These are phyloP conservation scores for Goffeauzyma gilvescens DNA, from an alignment of 768 basidiomycete species.

Conservation along the genomic window DNA sequence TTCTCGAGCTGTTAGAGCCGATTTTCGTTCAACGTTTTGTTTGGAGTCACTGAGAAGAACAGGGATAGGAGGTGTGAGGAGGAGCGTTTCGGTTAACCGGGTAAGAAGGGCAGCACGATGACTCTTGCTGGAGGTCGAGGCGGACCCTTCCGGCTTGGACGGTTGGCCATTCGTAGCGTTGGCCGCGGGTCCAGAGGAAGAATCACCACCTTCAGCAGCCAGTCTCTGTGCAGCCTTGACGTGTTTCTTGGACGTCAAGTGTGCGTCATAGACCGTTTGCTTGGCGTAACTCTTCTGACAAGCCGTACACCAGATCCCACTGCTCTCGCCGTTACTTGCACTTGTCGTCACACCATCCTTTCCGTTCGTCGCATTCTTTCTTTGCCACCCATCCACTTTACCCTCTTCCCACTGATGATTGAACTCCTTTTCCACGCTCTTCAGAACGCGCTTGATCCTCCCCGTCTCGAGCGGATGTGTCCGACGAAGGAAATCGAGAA, in stretches of 20 bases:
- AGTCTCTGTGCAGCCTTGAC: slow-evolving; percentile 70
- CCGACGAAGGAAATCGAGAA: slow-evolving; percentile 66
- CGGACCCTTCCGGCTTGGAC: slow-evolving; percentile 27
- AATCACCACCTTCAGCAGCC: slow-evolving; percentile 25
- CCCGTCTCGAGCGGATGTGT: slow-evolving; percentile 51
- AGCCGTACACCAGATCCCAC: slow-evolving; percentile 78
- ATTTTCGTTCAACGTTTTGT: slow-evolving; percentile 85
- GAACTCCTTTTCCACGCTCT: slow-evolving; percentile 50
- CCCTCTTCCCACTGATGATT: slow-evolving; percentile 58
- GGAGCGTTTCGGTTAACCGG: slow-evolving; percentile 48
- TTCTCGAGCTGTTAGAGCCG: slow-evolving; percentile 92
- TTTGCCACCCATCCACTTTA: slow-evolving; percentile 58
- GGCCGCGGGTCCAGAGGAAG: background rate
- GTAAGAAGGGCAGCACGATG: slow-evolving; percentile 47
- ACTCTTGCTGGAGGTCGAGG: slow-evolving; percentile 32
- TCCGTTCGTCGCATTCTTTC: slow-evolving; percentile 33
- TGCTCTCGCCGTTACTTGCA: slow-evolving; percentile 36
- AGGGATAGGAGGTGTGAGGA: slow-evolving; percentile 41
- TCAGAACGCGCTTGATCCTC: slow-evolving; percentile 52
- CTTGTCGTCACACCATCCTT: slow-evolving; percentile 23
- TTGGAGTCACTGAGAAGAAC: slow-evolving; percentile 68
- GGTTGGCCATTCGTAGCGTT: slow-evolving; percentile 12
- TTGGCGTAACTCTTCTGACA: slow-evolving; percentile 91
- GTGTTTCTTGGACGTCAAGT: slow-evolving; percentile 88
- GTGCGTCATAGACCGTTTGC: slow-evolving; percentile 93